These are phyloP conservation scores for Coemansia sp. DNA, from an alignment of 192 early-diverging fungal species.

Conservation along the genomic window DNA sequence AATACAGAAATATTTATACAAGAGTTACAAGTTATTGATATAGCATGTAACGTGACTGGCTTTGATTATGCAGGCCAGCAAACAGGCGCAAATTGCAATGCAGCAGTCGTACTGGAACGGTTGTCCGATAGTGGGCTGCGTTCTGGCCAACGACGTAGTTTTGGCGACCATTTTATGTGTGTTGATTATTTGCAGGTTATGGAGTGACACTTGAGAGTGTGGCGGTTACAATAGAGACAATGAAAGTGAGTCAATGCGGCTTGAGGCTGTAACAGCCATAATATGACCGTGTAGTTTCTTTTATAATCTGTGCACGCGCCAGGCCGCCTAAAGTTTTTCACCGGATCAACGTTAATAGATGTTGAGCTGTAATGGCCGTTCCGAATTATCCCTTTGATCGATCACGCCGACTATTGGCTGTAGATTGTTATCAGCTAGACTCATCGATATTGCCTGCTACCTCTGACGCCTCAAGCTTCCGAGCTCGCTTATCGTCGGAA, in stretches of 20 bases:
- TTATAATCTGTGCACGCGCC: neutral
- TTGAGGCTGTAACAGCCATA: neutral
- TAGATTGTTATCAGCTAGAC: neutral
- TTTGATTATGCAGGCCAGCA: constrained; percentile 18
- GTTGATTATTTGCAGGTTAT: neutral
- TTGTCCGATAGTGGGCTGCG: constrained; percentile 13
- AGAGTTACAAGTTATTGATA: neutral
- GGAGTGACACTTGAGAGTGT: neutral
- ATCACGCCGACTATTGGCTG: constrained; percentile 1
- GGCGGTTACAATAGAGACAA: neutral
- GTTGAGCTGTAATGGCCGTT: neutral
- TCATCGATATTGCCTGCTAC: neutral
- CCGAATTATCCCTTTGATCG: neutral
- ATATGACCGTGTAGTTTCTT: neutral
- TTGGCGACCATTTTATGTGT: neutral
- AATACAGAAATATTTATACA: neutral
- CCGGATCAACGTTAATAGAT: neutral
- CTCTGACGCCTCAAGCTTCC: neutral
- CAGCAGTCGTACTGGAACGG: constrained; percentile 15
- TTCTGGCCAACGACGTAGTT: neutral
- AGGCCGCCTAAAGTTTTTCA: neutral
- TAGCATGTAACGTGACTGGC: constrained; percentile 16
- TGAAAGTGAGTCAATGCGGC: neutral
- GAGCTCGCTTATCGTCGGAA: neutral
- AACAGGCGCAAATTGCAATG: constrained; percentile 22